Evolutionary conservation across 352 stramenopile species (phyloP).

Genomic region (Globisporangium orthogonon): DNA sequence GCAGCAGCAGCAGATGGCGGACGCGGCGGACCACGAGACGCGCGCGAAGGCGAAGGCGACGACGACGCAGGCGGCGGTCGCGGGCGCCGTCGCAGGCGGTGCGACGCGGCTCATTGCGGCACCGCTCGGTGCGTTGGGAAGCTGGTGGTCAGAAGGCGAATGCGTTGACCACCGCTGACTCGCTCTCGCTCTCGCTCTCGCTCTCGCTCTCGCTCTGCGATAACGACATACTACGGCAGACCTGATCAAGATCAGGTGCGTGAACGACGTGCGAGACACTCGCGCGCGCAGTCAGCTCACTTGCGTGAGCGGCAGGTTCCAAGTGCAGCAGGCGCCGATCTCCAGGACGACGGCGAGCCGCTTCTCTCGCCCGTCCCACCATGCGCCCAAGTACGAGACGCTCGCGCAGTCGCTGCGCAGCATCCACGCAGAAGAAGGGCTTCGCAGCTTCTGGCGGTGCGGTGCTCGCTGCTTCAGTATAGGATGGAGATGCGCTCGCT

Average conservation of each 20-base stretch:
- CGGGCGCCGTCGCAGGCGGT: constrained; percentile 63
- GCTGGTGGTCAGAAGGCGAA: neutral
- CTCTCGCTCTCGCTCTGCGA: neutral
- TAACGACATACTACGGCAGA: constrained; percentile 24
- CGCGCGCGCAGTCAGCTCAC: neutral
- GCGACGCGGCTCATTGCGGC: constrained; percentile 60
- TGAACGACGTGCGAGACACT: neutral
- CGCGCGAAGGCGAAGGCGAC: constrained; percentile 16
- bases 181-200: neutral
- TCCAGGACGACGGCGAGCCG: constrained; percentile 1
- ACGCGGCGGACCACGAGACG: too few species aligned
- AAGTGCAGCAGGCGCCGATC: constrained; percentile 64
- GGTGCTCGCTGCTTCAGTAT: neutral
- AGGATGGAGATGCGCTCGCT: too few species aligned
- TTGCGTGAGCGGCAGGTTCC: constrained; percentile 28
- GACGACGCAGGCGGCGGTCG: constrained; percentile 41
- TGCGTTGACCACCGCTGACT: constrained; percentile 3
- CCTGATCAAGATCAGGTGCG: constrained; percentile 69
- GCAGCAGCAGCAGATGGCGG: too few species aligned
- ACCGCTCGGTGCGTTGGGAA: constrained; percentile 38
- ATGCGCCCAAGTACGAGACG: constrained; percentile 38
- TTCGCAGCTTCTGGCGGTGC: constrained; percentile 73
- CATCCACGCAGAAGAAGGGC: constrained; percentile 76
- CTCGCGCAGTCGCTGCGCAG: constrained; percentile 50
- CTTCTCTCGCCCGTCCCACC: neutral